Base-by-base conservation (phyloP, 805 yeast species). In the Candida michaelii region DNA sequence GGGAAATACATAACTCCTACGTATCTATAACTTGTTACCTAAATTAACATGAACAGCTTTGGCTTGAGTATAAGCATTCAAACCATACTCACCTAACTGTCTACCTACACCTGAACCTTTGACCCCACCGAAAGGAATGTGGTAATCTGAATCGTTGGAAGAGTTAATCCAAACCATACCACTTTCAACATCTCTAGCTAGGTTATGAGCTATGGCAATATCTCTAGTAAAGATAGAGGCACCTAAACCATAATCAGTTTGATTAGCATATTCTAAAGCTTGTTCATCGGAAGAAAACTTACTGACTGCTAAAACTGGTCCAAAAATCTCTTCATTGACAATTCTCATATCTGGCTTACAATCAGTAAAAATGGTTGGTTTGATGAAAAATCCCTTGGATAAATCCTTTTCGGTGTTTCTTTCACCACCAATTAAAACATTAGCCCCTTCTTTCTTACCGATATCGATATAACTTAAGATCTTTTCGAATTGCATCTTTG, bases 241-340 rank as follows among this genome's bases (percentile, higher is more conserved):
- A 8, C 90, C 95, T 43, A 88, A 76, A 5, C 96, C 96, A 58
- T 86, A 88, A 40, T 73, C 74, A 9, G 89, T 74, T 53, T 77
- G 78, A 62, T 88, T 88, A 51, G 95, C 95, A 46, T 72, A 73
- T 47, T 62, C 66, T 19, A 88, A 49, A 4, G 80, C 95, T 56
- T 87, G 90, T 38, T 79, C 83, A 50, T 80, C 84, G 23, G 80
- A 68, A 27, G 67, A 58, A 66, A 88, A 88, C 62, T 77, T 79
- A 44, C 83, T 78, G 27, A 84, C 71, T 6, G 80, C 72, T 18
- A 83, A 88, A 25, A 88, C 96, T 12, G 96, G 96, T 14, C 96
- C 96, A 62, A 88, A 88, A 45, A 88, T 86, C 65, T 88, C 96
- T 63, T 88, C 95, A 50, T 74, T 73, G 44, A 82, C 84, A 39